A percentile compares a stretch with the other conserved stretches of the same genome.
Conservation (phyloP, 768 basidiomycete species). For the Daedaleopsis nitida region DNA sequence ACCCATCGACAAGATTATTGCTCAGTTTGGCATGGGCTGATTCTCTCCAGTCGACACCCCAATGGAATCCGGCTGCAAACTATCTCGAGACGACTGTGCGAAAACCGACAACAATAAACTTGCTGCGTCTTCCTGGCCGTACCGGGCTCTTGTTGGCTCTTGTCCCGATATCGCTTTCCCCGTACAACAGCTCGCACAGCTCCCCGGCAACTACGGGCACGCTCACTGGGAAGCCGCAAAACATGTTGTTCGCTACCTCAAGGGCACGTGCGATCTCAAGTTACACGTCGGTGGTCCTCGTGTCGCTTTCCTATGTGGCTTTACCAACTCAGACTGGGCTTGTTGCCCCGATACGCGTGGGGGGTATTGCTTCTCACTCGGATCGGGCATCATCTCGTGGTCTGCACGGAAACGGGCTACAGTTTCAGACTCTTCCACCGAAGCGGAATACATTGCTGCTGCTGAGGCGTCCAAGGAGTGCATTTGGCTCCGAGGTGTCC, state of each 20-base stretch:
- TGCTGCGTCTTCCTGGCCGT: constrained; percentile 22
- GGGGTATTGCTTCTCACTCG: constrained; percentile 29
- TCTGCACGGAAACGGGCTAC: constrained; percentile 25
- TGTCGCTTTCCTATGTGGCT: constrained; percentile 10
- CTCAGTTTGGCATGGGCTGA: constrained; percentile 17
- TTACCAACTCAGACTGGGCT: constrained; percentile 31
- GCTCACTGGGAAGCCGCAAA: constrained; percentile 28
- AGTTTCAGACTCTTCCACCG: constrained; percentile 32
- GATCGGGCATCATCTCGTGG: constrained; percentile 29
- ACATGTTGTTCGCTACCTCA: constrained; percentile 29
- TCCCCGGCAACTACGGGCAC: constrained; percentile 10
- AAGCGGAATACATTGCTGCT: constrained; percentile 49
- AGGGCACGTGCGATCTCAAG: constrained; percentile 15
- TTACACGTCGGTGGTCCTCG: constrained; percentile 18
- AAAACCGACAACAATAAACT: neutral
- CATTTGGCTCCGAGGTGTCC: constrained; percentile 29
- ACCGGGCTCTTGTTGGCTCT: constrained; percentile 27
- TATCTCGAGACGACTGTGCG: neutral
- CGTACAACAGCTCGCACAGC: constrained; percentile 22
- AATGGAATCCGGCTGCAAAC: constrained; percentile 12
- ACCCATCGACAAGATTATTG: constrained; percentile 19
- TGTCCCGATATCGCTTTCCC: constrained; percentile 22
- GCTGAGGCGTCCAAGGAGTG: constrained; percentile 31
- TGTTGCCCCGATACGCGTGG: constrained; percentile 24
- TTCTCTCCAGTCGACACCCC: constrained; percentile 18